Conservation (phyloP, 345 rosid species). For the Stellera chamaejasme region DNA sequence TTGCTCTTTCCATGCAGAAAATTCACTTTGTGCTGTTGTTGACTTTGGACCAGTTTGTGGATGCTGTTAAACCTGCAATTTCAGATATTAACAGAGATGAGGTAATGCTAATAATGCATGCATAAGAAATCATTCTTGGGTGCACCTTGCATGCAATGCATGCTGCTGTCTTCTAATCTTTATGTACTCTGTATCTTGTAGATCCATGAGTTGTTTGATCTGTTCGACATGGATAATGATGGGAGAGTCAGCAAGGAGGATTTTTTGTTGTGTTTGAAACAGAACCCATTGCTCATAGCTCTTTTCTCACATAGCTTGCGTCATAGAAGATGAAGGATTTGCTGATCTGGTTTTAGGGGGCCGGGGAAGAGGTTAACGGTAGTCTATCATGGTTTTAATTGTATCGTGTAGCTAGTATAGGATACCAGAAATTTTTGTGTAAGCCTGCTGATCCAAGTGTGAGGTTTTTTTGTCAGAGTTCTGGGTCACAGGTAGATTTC, state of each 20-base stretch:
- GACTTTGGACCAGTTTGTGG: constrained; percentile 47
- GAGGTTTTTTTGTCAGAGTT: no score
- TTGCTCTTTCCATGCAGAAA: constrained; percentile 3
- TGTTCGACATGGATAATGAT: constrained; percentile 50
- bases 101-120: constrained; percentile 28
- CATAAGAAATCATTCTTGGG: no score
- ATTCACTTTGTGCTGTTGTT: constrained; percentile 11
- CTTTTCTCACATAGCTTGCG: constrained; percentile 36
- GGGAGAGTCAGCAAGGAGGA: constrained; percentile 44
- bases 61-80: constrained; percentile 36
- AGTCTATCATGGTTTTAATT: neutral
- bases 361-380: constrained; percentile 29
- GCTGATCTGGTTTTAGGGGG: constrained; percentile 11
- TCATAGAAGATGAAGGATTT: constrained; percentile 10
- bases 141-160: no score
- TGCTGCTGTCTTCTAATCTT: no score
- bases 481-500: no score
- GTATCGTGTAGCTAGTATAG: no score
- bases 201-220: constrained; percentile 45
- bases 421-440: no score
- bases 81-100: constrained; percentile 46
- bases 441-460: no score
- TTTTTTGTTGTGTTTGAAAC: constrained; percentile 49
- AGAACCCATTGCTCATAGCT: constrained; percentile 65
- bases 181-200: constrained; percentile 16